These are phyloP conservation scores for Aspergillus carbonarius DNA, from an alignment of 2,329 filamentous ascomycete species.

Conservation along the genomic window DNA sequence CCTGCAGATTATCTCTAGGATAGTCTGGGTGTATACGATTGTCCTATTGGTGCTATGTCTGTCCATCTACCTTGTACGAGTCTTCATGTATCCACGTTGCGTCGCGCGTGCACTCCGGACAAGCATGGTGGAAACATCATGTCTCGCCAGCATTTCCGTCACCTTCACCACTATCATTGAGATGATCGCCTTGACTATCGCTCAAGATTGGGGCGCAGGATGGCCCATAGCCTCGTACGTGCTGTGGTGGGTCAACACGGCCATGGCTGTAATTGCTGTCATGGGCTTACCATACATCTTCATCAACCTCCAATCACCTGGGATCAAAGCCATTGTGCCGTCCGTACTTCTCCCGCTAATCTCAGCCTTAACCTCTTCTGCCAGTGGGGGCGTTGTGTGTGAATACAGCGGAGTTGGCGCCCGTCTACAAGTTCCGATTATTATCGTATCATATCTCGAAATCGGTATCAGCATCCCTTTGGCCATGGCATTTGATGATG, in stretches of 20 bases:
- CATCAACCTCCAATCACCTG: slow-evolving; percentile 37
- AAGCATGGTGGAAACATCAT: slow-evolving; percentile 38
- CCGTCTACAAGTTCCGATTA: slow-evolving; percentile 37
- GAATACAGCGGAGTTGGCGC: slow-evolving; percentile 25
- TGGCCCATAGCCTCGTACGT: slow-evolving; percentile 33
- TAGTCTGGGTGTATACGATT: slow-evolving; percentile 43
- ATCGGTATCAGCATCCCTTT: slow-evolving; percentile 36
- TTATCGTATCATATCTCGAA: slow-evolving; percentile 44
- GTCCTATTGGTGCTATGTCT: slow-evolving; percentile 31
- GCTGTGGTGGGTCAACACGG: slow-evolving; percentile 44
- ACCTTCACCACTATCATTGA: slow-evolving; percentile 36
- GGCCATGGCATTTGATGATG: slow-evolving; percentile 31
- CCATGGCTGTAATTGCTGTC: slow-evolving; percentile 32
- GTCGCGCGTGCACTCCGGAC: slow-evolving; percentile 30
- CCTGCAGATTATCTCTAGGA: slow-evolving; percentile 35
- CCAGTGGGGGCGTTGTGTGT: slow-evolving; percentile 40
- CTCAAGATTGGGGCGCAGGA: slow-evolving; percentile 24
- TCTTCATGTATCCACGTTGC: slow-evolving; percentile 31
- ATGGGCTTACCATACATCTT: slow-evolving; percentile 37
- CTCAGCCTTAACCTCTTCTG: slow-evolving; percentile 41
- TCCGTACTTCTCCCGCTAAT: slow-evolving; percentile 41
- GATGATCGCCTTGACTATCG: slow-evolving; percentile 49
- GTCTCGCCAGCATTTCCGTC: slow-evolving; percentile 41
- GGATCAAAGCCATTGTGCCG: slow-evolving; percentile 35
- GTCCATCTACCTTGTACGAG: slow-evolving; percentile 33